A percentile compares a stretch with the other conserved stretches of the same genome.
phyloP scores from a whole-genome alignment of 176 grass and related monocot genomes.

The Elaeis guineensis region DNA sequence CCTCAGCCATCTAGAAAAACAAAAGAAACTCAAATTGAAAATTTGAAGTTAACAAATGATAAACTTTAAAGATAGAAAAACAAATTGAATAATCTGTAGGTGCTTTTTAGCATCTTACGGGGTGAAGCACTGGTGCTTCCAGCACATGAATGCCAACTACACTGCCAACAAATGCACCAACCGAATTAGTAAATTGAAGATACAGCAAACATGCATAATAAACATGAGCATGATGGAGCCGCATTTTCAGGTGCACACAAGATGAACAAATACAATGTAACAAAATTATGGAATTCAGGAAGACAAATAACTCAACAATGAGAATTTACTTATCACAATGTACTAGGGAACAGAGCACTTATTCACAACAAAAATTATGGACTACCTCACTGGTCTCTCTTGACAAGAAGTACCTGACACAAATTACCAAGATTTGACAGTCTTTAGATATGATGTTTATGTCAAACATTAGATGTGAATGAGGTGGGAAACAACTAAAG shows the following conservation, averaged over 20 bases:
- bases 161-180: slow-evolving; percentile 34
- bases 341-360: too few relatives aligned
- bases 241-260: background rate
- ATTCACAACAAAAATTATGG: too few relatives aligned
- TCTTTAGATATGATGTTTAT: too few relatives aligned
- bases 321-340: too few relatives aligned
- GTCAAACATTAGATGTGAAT: too few relatives aligned
- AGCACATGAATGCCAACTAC: slow-evolving; percentile 66
- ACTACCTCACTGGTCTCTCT: too few relatives aligned
- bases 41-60: background rate
- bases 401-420: too few relatives aligned
- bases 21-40: slow-evolving; percentile 1
- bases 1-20: slow-evolving; percentile 51
- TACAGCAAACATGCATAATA: background rate
- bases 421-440: too few relatives aligned
- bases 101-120: slow-evolving; percentile 36
- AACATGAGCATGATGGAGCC: background rate
- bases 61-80: background rate
- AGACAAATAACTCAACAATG: background rate
- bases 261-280: background rate
- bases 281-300: background rate
- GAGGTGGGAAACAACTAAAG: too few relatives aligned
- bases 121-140: slow-evolving; percentile 71
- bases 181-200: slow-evolving; percentile 13
- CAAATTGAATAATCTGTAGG: background rate